Evolutionary conservation across 108 stramenopile genomes (phyloP), one percentile per base, ranked within the genome.

Genomic region (Conticribra weissflogii): DNA sequence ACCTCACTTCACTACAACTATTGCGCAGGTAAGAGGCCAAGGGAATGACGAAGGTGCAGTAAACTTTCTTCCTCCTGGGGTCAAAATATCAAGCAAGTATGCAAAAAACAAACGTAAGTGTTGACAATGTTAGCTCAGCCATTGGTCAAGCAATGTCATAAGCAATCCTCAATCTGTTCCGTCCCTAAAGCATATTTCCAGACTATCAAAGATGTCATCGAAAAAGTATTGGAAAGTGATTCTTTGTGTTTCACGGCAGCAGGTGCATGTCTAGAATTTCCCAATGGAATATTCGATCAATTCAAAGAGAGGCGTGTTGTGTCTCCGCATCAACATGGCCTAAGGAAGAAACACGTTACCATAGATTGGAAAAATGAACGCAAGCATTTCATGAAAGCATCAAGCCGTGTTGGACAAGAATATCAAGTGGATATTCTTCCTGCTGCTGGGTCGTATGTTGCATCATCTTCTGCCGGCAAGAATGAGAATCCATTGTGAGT

Each of bases 321-420:
- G 8, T 31, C 41, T 2, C 24, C 60, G 27, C 58, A 48, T 31
- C 65, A 58, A 22, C 4, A n/a, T 21, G 30, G 60, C 60, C 53
- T 34, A 24, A 57, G 54, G 31, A 76, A 50, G 44, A 44, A 49
- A 34, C 78, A 29, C 0, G 36, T 66, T 54, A 41, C 59, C 54
- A 31, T 83, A 3, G 82, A 84, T 32, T 91, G 90, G 90, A 91
- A 91, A 62, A 66, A 86, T 54, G 76, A 84, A 9, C 69, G 91
- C 3, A 63, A 57, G 16, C 49, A 82, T 57, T 92, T 67, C 63
- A 84, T 84, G 49, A 86, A 83, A 51, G 53, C 63, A n/a, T 46
- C 76, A 5, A 89, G 88, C 64, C 81, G 79, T 49, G 69, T 92
- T 25, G 91, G 91, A 51, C 36, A 57, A 21, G 68, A 85, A 32